Evolutionary conservation across 495 filamentous ascomycete genomes (phyloP).

Genomic region (Xylaria castorea): DNA sequence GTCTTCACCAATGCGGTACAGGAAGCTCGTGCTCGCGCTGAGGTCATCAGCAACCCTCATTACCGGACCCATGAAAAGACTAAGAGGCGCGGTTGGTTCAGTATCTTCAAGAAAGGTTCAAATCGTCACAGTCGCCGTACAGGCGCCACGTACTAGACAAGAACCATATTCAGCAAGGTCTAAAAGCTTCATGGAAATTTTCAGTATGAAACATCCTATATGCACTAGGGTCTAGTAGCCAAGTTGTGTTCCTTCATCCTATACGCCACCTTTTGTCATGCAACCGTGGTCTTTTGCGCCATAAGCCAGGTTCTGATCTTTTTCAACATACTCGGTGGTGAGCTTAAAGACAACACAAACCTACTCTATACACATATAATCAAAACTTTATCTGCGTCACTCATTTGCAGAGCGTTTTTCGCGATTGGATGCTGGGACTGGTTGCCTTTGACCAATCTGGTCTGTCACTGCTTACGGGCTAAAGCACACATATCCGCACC

Average conservation of each 20-base stretch:
- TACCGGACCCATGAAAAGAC: not conserved
- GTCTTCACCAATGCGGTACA: slow-evolving; percentile 1
- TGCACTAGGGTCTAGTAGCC: not conserved
- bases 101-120: slow-evolving; percentile 6
- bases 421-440: not conserved
- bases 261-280: not conserved
- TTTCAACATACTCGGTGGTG: not conserved
- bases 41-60: not conserved
- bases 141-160: not conserved
- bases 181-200: too few species aligned
- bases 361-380: not conserved
- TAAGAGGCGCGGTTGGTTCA: not conserved
- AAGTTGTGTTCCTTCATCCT: not conserved
- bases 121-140: not conserved
- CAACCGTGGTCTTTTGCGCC: not conserved
- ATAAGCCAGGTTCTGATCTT: not conserved
- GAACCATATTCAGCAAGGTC: not conserved
- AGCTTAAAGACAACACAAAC: not conserved
- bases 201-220: not conserved
- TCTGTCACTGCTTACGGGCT: not conserved
- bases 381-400: not conserved
- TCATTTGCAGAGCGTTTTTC: not conserved
- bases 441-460: not conserved
- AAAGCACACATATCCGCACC: not conserved
- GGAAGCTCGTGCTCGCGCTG: not conserved